These are phyloP conservation scores for Exophiala oligosperma DNA, from an alignment of 2,329 filamentous ascomycete species.

Conservation along the genomic window DNA sequence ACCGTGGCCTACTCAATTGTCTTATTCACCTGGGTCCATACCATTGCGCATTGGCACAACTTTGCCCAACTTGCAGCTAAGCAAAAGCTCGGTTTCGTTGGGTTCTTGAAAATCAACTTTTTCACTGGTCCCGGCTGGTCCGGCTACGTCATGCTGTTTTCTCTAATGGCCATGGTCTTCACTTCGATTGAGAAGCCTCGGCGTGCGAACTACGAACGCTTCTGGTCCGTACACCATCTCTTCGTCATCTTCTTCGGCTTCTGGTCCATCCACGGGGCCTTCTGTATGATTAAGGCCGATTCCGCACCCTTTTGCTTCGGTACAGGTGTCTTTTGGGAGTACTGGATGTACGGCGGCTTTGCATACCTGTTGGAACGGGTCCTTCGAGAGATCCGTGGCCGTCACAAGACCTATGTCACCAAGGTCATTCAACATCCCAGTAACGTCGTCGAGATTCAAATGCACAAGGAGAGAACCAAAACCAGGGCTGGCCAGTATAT, in stretches of 20 bases:
- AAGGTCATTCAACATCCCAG: conserved; percentile 89
- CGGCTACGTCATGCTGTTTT: conserved; percentile 79
- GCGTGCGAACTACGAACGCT: conserved; percentile 80
- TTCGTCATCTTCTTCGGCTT: conserved; percentile 88
- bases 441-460: conserved; percentile 87
- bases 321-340: conserved; percentile 83
- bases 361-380: conserved; percentile 78
- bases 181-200: conserved; percentile 77
- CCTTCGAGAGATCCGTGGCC: conserved; percentile 74
- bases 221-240: conserved; percentile 89
- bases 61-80: conserved; percentile 73
- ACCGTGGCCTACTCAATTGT: conserved; percentile 83
- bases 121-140: conserved; percentile 81
- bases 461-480: conserved; percentile 85
- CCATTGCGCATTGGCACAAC: conserved; percentile 85
- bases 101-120: conserved; percentile 75
- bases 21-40: conserved; percentile 85
- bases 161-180: conserved; percentile 73
- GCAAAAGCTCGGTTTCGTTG: conserved; percentile 75
- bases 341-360: conserved; percentile 83
- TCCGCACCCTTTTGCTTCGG: conserved; percentile 75
- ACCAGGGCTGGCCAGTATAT: conserved; percentile 79
- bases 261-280: conserved; percentile 86
- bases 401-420: conserved; percentile 81
- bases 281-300: conserved; percentile 88